Conservation (phyloP, 1,139 yeast species). For the Pichia sp. region DNA sequence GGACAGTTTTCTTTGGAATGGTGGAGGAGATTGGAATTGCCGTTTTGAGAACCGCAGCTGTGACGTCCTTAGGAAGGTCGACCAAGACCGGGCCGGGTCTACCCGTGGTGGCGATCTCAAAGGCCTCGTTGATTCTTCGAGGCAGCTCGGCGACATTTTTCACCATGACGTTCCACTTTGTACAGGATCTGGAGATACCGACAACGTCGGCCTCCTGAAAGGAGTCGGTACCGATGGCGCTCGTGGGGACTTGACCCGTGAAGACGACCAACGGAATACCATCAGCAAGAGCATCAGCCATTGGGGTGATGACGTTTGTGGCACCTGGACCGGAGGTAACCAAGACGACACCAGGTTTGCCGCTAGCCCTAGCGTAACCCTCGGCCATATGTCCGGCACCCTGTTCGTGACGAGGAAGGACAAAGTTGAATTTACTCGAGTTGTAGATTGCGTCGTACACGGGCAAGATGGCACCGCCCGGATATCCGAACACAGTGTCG, state of each 20-base stretch:
- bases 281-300: constrained; percentile 96
- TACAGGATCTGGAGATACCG: constrained; percentile 94
- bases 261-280: constrained; percentile 98
- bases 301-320: constrained; percentile 92
- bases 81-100: constrained; percentile 98
- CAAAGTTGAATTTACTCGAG: constrained; percentile 82
- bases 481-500: constrained; percentile 91
- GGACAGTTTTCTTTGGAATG: constrained; percentile 76
- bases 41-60: constrained; percentile 81
- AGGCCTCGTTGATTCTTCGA: constrained; percentile 93
- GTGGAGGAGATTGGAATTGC: constrained; percentile 85
- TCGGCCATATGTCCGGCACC: constrained; percentile 99
- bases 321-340: constrained; percentile 99
- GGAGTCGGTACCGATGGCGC: constrained; percentile 95
- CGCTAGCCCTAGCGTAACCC: constrained; percentile 93
- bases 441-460: constrained; percentile 96
- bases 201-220: constrained; percentile 98
- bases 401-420: constrained; percentile 95
- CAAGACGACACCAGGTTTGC: constrained; percentile 97
- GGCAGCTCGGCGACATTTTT: constrained; percentile 92
- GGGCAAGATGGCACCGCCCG: constrained; percentile 98
- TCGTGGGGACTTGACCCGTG: constrained; percentile 94
- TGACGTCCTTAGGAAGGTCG: constrained; percentile 95
- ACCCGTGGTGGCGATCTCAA: constrained; percentile 92
- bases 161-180: constrained; percentile 99